phyloP scores from a whole-genome alignment of 202 grass and related monocot species.

The Elaeis oleifera region DNA sequence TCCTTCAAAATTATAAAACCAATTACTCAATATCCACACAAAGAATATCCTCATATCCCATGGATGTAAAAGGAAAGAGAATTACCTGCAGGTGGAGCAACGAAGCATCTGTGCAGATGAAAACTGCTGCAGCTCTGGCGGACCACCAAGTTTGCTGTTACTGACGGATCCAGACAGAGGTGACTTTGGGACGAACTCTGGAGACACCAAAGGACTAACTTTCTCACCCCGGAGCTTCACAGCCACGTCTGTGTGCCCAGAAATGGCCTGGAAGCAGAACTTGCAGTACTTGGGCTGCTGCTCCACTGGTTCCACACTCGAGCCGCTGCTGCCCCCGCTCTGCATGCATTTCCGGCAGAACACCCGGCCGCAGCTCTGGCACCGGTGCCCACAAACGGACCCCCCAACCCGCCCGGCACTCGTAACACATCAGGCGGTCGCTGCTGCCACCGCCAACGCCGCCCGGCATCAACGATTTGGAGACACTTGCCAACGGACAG shows the following conservation, averaged over 20 bases:
- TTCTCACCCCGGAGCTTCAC: neutral
- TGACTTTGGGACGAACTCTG: constrained; percentile 8
- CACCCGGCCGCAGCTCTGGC: constrained; percentile 29
- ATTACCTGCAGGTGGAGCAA: constrained; percentile 35
- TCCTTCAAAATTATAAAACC: constrained; percentile 28
- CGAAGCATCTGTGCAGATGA: constrained; percentile 49
- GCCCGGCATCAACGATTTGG: constrained; percentile 21
- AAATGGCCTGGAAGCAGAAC: constrained; percentile 5
- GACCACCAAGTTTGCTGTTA: neutral
- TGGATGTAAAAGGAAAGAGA: neutral
- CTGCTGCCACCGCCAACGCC: constrained; percentile 8
- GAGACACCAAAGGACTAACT: constrained; percentile 9
- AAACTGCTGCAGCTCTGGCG: constrained; percentile 16
- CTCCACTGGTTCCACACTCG: neutral
- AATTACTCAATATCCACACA: neutral
- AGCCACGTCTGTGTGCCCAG: neutral
- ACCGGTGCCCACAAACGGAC: constrained; percentile 11
- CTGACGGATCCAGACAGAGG: constrained; percentile 35
- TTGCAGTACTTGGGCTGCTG: neutral
- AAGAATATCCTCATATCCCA: neutral
- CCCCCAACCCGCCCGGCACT: constrained; percentile 19
- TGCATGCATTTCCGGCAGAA: constrained; percentile 28
- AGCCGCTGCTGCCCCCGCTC: neutral
- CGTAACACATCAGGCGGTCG: constrained; percentile 24
- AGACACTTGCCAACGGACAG: constrained; percentile 16